These are phyloP conservation scores for Crucibulum parvulum DNA, from an alignment of 1,284 basidiomycete species.

Conservation along the genomic window DNA sequence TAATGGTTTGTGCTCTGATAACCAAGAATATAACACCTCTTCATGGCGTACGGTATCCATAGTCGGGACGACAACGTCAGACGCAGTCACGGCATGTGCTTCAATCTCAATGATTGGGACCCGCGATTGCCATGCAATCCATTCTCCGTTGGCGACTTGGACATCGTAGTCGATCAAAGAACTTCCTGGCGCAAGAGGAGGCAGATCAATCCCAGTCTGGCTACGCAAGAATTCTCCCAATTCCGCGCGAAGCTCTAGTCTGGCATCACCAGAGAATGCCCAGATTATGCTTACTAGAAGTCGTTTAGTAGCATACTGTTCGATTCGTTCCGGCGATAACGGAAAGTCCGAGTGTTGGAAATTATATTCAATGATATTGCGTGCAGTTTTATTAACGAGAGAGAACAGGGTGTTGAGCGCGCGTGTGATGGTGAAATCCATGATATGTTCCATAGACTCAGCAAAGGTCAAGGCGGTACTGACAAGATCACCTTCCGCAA, in stretches of 20 bases:
- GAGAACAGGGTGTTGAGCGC: conserved; percentile 97
- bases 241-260: conserved; percentile 87
- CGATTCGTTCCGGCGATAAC: conserved; percentile 81
- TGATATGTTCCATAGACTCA: conserved; percentile 91
- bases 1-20: conserved; percentile 98
- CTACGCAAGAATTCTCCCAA: conserved; percentile 90
- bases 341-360: conserved; percentile 96
- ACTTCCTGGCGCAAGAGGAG: conserved; percentile 73
- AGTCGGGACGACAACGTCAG: conserved; percentile 98
- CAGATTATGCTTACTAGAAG: conserved; percentile 94
- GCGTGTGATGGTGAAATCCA: conserved; percentile 96
- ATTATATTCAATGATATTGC: conserved; percentile 96
- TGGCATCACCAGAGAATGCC: conserved; percentile 98
- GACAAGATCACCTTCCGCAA: conserved; percentile 85
- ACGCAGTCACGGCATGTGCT: conserved; percentile 92
- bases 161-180: conserved; percentile 98
- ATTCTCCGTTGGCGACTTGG: conserved; percentile 85
- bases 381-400: conserved; percentile 94
- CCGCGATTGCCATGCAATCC: conserved; percentile 90
- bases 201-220: conserved; percentile 91
- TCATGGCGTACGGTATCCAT: conserved; percentile 99
- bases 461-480: conserved; percentile 83
- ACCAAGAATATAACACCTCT: conserved; percentile 98
- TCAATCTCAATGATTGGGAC: conserved; percentile 98
- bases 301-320: conserved; percentile 92